A percentile compares a stretch with the other conserved stretches of the same genome.
phyloP scores from a whole-genome alignment of 108 stramenopile genomes.

The Skeletonema menzelii region DNA sequence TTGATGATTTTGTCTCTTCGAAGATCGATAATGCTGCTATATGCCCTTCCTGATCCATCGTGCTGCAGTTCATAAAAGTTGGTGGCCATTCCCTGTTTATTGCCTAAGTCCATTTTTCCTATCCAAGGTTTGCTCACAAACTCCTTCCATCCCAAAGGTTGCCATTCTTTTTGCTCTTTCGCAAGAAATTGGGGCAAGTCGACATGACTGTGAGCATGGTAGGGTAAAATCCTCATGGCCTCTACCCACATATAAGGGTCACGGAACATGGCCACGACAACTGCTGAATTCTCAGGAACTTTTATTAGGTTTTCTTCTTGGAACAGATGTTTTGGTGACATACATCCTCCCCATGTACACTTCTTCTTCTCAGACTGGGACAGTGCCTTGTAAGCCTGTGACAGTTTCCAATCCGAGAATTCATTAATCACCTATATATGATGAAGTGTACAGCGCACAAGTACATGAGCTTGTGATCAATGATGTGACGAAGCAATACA shows the following conservation, averaged over 20 bases:
- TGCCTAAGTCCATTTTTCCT: neutral
- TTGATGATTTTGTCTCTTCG: conserved; percentile 37
- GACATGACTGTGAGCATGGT: conserved; percentile 42
- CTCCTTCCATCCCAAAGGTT: conserved; percentile 28
- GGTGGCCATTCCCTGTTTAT: conserved; percentile 16
- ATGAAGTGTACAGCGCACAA: neutral
- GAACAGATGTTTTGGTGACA: conserved; percentile 48
- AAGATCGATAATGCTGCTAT: conserved; percentile 34
- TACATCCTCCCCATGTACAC: too few species aligned
- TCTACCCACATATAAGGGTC: conserved; percentile 52
- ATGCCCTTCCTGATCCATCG: conserved; percentile 44
- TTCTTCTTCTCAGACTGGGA: too few species aligned
- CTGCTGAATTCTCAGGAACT: conserved; percentile 26
- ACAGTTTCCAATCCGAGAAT: conserved; percentile 32
- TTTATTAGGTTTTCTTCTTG: conserved; percentile 25
- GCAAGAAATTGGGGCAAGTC: neutral
- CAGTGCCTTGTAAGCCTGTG: too few species aligned
- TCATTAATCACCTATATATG: conserved; percentile 10
- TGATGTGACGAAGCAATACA: too few species aligned
- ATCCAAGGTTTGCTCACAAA: conserved; percentile 55
- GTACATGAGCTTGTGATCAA: too few species aligned
- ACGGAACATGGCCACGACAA: conserved; percentile 44
- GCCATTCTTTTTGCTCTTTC: neutral
- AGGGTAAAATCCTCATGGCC: conserved; percentile 37
- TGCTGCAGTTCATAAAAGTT: conserved; percentile 33